Percentiles rank a stretch among this genome's conserved stretches.
These are phyloP conservation scores for Phytophthora citrophthora DNA, from an alignment of 352 stramenopile genomes.

Conservation along the genomic window DNA sequence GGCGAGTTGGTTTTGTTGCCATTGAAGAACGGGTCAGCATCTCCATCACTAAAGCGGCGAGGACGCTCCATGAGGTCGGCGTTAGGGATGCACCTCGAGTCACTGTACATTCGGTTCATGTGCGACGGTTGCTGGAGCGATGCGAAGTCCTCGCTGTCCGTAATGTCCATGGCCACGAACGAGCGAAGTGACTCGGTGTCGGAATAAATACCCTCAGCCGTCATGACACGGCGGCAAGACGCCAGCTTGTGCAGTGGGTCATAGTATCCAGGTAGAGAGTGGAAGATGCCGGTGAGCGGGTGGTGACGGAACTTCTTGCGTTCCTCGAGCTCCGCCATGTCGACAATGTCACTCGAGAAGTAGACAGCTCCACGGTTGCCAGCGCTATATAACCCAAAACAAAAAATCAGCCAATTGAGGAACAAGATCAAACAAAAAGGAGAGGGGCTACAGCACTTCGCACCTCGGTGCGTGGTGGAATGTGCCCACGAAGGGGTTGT, in stretches of 20 bases:
- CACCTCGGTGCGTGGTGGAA: constrained; percentile 91
- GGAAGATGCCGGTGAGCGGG: constrained; percentile 88
- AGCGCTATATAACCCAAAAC: constrained; percentile 42
- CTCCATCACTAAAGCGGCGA: constrained; percentile 83
- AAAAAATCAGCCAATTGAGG: constrained; percentile 6
- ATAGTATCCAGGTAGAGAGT: constrained; percentile 87
- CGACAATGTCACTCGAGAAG: constrained; percentile 89
- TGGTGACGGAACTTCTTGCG: constrained; percentile 90
- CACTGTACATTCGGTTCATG: constrained; percentile 78
- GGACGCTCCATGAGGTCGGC: constrained; percentile 49
- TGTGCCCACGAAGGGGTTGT: constrained; percentile 90
- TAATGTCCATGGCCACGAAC: constrained; percentile 80
- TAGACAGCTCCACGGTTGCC: constrained; percentile 88
- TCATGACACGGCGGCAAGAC: constrained; percentile 68
- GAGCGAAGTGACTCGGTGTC: constrained; percentile 81
- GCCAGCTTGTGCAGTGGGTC: constrained; percentile 83
- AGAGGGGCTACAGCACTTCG: constrained; percentile 1
- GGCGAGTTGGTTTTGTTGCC: constrained; percentile 33
- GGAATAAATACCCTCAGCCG: constrained; percentile 62
- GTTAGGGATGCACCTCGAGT: constrained; percentile 56
- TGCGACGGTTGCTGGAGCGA: constrained; percentile 60
- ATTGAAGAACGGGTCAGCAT: constrained; percentile 75
- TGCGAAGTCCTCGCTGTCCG: constrained; percentile 63
- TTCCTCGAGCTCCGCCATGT: constrained; percentile 89
- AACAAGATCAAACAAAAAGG: not conserved